A percentile compares a stretch with the other conserved stretches of the same genome.
phyloP scores from a whole-genome alignment of 192 early-diverging fungal genomes.

The Backusella parvicylindrica region DNA sequence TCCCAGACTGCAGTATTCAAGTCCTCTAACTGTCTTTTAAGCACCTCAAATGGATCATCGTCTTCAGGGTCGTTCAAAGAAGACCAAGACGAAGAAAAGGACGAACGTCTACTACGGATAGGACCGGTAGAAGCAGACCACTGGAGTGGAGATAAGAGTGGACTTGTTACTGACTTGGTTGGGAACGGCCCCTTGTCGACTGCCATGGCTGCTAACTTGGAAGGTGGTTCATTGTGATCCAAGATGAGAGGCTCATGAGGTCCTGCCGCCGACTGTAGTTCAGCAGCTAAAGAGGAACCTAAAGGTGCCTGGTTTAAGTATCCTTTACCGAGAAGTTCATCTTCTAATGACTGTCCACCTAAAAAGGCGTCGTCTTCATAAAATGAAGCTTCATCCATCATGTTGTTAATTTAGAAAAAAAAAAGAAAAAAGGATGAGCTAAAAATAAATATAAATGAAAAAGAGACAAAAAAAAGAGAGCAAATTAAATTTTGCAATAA shows the following conservation, averaged over 20 bases:
- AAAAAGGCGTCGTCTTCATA: constrained; percentile 28
- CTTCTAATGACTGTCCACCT: constrained; percentile 29
- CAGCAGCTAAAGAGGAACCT: constrained; percentile 35
- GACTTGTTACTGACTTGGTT: constrained; percentile 1
- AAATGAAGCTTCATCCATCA: constrained; percentile 9
- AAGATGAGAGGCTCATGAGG: background rate
- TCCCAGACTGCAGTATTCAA: constrained; percentile 38
- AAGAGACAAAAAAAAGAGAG: background rate
- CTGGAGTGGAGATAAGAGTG: constrained; percentile 28
- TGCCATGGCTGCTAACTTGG: background rate
- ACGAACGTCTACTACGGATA: constrained; percentile 29
- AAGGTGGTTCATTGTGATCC: background rate
- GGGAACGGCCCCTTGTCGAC: background rate
- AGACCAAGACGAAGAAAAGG: constrained; percentile 34
- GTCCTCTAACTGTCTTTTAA: constrained; percentile 36
- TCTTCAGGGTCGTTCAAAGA: constrained; percentile 31
- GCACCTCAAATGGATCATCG: constrained; percentile 35
- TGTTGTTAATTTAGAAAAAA: background rate
- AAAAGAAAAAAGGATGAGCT: background rate
- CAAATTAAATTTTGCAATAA: no score
- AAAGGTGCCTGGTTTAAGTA: constrained; percentile 26
- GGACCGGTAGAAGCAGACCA: constrained; percentile 13
- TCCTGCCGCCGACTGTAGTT: constrained; percentile 32
- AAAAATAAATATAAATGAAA: background rate
- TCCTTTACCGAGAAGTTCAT: constrained; percentile 36